Percentiles rank a stretch among this genome's conserved stretches.
Evolutionary conservation across 2,329 filamentous ascomycete genomes (phyloP).

Genomic region (Fusarium azukiicola): DNA sequence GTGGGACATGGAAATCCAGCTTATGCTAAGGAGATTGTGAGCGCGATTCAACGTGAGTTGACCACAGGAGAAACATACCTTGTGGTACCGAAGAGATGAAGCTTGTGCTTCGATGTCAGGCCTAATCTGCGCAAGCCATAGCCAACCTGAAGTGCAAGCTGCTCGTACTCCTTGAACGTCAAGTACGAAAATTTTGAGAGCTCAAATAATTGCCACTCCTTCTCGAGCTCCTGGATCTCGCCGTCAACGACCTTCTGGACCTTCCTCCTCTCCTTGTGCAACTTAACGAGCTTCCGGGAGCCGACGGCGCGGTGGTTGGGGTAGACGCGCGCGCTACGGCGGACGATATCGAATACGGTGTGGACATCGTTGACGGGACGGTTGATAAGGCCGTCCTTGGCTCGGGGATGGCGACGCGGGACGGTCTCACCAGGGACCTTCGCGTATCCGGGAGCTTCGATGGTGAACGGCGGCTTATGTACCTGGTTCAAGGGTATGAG

Average conservation of each 20-base stretch:
- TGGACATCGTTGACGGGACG: slow-evolving; percentile 84
- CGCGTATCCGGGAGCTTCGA: slow-evolving; percentile 85
- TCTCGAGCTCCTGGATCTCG: slow-evolving; percentile 88
- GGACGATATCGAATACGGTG: slow-evolving; percentile 90
- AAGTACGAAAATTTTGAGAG: slow-evolving; percentile 88
- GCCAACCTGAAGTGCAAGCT: slow-evolving; percentile 84
- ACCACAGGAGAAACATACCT: slow-evolving; percentile 71
- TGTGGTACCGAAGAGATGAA: slow-evolving; percentile 93
- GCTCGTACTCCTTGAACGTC: slow-evolving; percentile 90
- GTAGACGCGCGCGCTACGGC: slow-evolving; percentile 82
- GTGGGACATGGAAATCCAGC: slow-evolving; percentile 93
- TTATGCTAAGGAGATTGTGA: slow-evolving; percentile 72
- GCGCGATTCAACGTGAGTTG: slow-evolving; percentile 16
- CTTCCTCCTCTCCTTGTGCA: slow-evolving; percentile 93
- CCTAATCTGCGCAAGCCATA: slow-evolving; percentile 88
- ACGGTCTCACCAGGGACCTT: slow-evolving; percentile 91
- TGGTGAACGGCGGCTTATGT: slow-evolving; percentile 87
- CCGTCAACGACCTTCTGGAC: slow-evolving; percentile 94
- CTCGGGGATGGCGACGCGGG: slow-evolving; percentile 86
- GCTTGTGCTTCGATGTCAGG: slow-evolving; percentile 81
- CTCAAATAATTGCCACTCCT: slow-evolving; percentile 96
- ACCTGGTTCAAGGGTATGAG: slow-evolving; percentile 77
- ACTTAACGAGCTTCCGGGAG: slow-evolving; percentile 86
- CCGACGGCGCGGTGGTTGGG: slow-evolving; percentile 84
- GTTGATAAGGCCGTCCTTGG: slow-evolving; percentile 85